Base-by-base conservation (phyloP, 306 rosid genomes). In the Echinosophora koreensis region DNA sequence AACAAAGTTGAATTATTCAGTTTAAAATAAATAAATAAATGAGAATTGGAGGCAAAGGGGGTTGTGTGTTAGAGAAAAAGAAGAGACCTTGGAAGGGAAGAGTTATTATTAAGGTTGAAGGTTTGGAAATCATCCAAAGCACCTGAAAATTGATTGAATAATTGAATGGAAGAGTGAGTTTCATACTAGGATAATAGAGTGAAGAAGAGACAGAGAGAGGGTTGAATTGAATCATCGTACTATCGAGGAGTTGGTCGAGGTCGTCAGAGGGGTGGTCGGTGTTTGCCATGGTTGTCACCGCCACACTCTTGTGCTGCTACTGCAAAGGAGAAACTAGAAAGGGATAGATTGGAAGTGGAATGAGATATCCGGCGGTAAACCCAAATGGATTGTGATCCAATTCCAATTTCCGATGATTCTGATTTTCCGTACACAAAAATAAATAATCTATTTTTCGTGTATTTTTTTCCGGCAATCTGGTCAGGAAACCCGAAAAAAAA, bases 41-140 rank as follows among this genome's bases (percentile, higher is more conserved):
- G 30, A 13, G 44, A n/a, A 34, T 34, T 35, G 8, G 17, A 34
- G 2, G 17, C 3, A 50, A 15, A 13, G n/a, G 37, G 6, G 4
- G 6, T 34, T 15, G 3, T 12, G 13, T 2, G 15, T 39, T 34
- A 37, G 41, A 71, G 27, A 59, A 16, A 46, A 47, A n/a, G 11
- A 39, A 16, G 65, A 57, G 6, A 91, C 97, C 98, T 88, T 49
- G 83, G 77, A 67, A 56, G 28, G 17, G 87, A 72, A 63, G 89
- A 78, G 49, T 76, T 88, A 39, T 44, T 12, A 5, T 47, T 47
- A 47, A 90, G 89, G 84, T 94, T 83, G 78, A 95, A 87, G 83
- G 64, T 86, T 46, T 92, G 90, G 77, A 95, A 95, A 85, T 95
- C 97, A 75, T 95, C 97, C 81, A 95, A 90, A 65, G 98, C 97